Evolutionary conservation across 805 yeast genomes (phyloP), one percentile per base, ranked within the genome.

Genomic region (Debaryomyces prosopidis): DNA sequence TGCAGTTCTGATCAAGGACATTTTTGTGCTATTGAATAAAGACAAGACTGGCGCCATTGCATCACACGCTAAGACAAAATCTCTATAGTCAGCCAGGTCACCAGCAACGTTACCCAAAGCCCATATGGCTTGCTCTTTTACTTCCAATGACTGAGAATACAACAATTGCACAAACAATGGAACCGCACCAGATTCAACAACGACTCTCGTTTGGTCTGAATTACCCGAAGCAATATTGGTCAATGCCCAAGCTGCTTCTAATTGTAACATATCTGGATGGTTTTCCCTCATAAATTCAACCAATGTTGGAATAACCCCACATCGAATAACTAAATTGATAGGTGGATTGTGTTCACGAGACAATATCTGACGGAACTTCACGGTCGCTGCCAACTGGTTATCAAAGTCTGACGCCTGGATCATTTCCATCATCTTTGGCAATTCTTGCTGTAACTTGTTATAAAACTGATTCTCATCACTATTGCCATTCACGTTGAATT

Each of bases 191-290:
- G 92, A 84, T 51, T 90, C 92, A 45, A 94, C 94, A 44, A 94
- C 98, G 36, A 85, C 84, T 58, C 79, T 80, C 16, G 99, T 94
- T 70, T 94, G 98, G 39, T 82, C 86, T 35, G 96, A 82, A 42
- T 85, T 75, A 51, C 99, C 99, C 3, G 97, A 89, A 17, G 98
- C 98, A 66, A 94, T 92, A 65, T 94, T 94, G 41, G 99, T 94
- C 56, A 94, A 79, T n/a, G 98, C 98, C 99, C 99, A 94, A 7
- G 99, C 97, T 10, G 98, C 96, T 74, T 94, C 99, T 58, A 94
- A 81, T 71, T 92, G 98, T 58, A 94, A 77, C 77, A 87, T 82
- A 59, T 88, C 90, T 3, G 91, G 88, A 54, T 88, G 90, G 43
- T 80, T 75, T 30, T 61, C 62, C 48, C 75, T 73, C 90, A 94